Evolutionary conservation across 768 basidiomycete genomes (phyloP).

Genomic region (Glaciozyma antarctica): DNA sequence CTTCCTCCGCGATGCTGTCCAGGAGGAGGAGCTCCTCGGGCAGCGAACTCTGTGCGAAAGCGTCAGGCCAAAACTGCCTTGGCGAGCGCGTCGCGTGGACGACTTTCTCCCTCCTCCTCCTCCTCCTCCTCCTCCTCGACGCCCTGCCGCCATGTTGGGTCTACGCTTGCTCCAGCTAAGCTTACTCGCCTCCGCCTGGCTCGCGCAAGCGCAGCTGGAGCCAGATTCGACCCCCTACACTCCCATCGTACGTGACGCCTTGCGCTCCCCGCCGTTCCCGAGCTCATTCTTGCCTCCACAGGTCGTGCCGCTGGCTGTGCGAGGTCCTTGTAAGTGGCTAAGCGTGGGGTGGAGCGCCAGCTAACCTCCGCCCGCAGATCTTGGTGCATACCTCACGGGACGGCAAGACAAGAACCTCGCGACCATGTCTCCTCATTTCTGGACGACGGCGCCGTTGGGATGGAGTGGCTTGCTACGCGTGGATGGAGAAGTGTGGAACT

Average conservation of each 20-base stretch:
- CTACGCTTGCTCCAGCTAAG: no score
- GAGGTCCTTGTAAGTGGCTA: background rate
- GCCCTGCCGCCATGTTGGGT: no score
- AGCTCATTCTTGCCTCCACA: background rate
- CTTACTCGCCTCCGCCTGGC: no score
- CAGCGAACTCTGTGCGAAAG: no score
- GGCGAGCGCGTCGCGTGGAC: no score
- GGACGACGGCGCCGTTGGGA: constrained; percentile 18
- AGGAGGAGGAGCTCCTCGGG: no score
- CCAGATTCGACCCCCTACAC: constrained; percentile 17
- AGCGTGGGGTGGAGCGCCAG: no score
- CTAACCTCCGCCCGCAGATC: background rate
- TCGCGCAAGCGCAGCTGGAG: background rate
- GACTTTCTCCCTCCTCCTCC: no score
- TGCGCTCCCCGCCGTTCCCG: background rate
- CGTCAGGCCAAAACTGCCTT: no score
- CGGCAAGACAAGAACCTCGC: constrained; percentile 16
- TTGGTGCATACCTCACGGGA: constrained; percentile 21
- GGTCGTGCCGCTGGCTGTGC: constrained; percentile 25
- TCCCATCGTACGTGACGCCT: constrained; percentile 12
- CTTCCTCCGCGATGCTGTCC: no score
- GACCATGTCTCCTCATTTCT: constrained; percentile 17
- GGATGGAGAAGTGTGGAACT: constrained; percentile 16
- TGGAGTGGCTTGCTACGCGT: constrained; percentile 22
- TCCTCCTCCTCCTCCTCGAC: no score